phyloP scores from a whole-genome alignment of 306 rosid species.

The Gastrolobium villosum region DNA sequence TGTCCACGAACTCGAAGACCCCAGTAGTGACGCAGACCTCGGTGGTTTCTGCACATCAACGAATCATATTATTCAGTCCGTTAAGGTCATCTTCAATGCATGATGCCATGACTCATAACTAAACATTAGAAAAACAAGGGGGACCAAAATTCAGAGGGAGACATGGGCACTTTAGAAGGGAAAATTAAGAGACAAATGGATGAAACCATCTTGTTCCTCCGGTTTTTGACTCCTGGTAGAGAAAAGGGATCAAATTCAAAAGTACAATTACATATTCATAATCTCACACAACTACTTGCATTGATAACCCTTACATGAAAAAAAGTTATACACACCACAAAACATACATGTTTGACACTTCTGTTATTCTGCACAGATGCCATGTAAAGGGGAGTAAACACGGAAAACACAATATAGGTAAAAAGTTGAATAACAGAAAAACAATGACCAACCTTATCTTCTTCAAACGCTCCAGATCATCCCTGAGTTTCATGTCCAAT shows the following conservation, averaged over 20 bases:
- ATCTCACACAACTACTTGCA: background rate
- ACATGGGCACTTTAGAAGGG: background rate
- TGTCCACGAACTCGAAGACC: conserved; percentile 94
- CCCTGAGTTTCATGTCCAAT: conserved; percentile 88
- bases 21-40: conserved; percentile 92
- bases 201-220: background rate
- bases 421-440: background rate
- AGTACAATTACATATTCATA: background rate
- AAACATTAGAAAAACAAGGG: background rate
- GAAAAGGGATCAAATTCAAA: background rate
- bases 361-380: background rate
- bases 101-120: background rate
- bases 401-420: background rate
- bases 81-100: background rate
- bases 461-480: conserved; percentile 90
- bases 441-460: conserved; percentile 70
- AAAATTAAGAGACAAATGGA: background rate
- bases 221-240: background rate
- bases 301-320: background rate
- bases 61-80: background rate
- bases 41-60: conserved; percentile 73
- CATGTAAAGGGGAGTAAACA: background rate
- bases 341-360: background rate
- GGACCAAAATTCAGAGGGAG: too few relatives aligned
- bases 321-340: background rate